phyloP scores from a whole-genome alignment of 345 rosid genomes.

The Brassica nigra region DNA sequence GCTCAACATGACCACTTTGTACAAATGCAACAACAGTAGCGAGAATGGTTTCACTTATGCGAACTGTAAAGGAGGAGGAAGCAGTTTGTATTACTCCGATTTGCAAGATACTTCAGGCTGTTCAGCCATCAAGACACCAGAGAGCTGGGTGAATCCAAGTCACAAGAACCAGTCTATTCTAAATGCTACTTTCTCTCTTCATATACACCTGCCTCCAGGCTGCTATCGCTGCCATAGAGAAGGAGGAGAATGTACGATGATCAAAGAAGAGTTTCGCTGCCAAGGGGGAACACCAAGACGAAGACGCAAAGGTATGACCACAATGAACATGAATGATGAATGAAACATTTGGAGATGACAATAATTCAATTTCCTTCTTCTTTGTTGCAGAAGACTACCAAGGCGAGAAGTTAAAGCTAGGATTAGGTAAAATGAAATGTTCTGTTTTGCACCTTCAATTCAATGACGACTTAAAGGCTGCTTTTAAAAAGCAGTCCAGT shows the following conservation, averaged over 20 bases:
- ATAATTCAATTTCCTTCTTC: neutral
- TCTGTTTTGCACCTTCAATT: constrained; percentile 2
- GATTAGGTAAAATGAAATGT: constrained; percentile 24
- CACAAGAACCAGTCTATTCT: neutral
- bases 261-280: neutral
- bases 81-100: neutral
- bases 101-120: constrained; percentile 7
- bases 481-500: neutral
- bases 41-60: neutral
- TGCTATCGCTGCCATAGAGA: constrained; percentile 1
- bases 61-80: constrained; percentile 24
- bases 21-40: constrained; percentile 31
- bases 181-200: constrained; percentile 28
- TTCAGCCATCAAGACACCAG: constrained; percentile 34
- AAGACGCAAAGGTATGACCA: constrained; percentile 12
- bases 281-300: neutral
- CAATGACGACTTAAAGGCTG: neutral
- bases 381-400: constrained; percentile 3
- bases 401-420: neutral
- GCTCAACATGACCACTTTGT: constrained; percentile 15
- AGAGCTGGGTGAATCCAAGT: neutral
- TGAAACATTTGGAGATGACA: neutral
- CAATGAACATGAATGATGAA: constrained; percentile 1
- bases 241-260: constrained; percentile 27
- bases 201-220: neutral